A percentile compares a stretch with the other conserved stretches of the same genome.
Evolutionary conservation across 1,139 yeast genomes (phyloP).

Genomic region (Zhuliangozyma blackwelliae): DNA sequence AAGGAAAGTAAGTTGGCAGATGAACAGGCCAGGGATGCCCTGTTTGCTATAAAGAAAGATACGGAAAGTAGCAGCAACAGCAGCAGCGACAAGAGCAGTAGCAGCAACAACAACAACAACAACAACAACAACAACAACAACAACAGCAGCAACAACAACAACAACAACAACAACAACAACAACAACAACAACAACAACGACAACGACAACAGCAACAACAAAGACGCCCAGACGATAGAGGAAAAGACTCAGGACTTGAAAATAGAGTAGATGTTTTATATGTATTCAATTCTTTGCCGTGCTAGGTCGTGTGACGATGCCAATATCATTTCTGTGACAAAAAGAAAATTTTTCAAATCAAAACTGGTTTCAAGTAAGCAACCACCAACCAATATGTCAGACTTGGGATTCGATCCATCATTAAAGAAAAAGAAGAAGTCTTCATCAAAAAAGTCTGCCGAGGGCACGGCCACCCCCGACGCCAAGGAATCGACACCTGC

Average conservation of each 20-base stretch:
- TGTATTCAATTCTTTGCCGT: too few relatives aligned
- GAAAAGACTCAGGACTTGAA: conserved; percentile 3
- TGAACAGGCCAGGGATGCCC: conserved; percentile 33
- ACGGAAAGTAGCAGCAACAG: too few relatives aligned
- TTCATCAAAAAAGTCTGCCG: not conserved
- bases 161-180: too few relatives aligned
- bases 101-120: not conserved
- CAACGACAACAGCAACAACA: not conserved
- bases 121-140: not conserved
- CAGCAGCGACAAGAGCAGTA: too few relatives aligned
- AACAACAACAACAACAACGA: too few relatives aligned
- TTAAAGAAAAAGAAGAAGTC: conserved; percentile 84
- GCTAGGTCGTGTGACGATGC: too few relatives aligned
- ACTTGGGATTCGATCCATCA: conserved; percentile 72
- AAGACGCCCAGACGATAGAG: conserved; percentile 1
- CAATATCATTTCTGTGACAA: too few relatives aligned
- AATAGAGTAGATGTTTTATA: conserved; percentile 1
- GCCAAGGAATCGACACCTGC: conserved; percentile 28
- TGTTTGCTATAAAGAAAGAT: conserved; percentile 8
- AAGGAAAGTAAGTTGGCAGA: conserved; percentile 47
- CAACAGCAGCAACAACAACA: not conserved
- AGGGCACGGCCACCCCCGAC: conserved; percentile 19
- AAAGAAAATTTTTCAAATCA: too few relatives aligned
- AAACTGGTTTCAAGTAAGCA: not conserved
- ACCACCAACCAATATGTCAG: conserved; percentile 35